These are phyloP conservation scores for Coemansia sp. DNA, from an alignment of 371 early-diverging fungal genomes.

Conservation along the genomic window DNA sequence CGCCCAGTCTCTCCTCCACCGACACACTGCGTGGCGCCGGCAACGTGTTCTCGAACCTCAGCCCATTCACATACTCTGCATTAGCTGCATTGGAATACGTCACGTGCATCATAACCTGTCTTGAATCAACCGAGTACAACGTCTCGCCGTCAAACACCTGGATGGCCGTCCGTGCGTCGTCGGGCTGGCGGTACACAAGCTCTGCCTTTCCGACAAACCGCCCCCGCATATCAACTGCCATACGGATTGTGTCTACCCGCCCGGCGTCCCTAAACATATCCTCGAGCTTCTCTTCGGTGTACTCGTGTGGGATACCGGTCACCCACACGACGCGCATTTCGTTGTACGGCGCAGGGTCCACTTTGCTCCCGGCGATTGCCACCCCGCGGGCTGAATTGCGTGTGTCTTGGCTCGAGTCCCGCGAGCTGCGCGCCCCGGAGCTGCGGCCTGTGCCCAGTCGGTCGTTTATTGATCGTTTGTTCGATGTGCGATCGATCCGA, in stretches of 20 bases:
- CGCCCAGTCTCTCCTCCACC: slow-evolving; percentile 9
- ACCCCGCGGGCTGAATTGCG: slow-evolving; percentile 11
- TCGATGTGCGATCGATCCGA: neutral
- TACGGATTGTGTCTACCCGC: slow-evolving; percentile 36
- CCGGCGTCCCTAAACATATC: slow-evolving; percentile 35
- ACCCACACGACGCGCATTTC: slow-evolving; percentile 40
- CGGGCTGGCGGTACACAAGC: slow-evolving; percentile 34
- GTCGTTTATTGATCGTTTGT: slow-evolving; percentile 23
- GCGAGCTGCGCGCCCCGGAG: neutral
- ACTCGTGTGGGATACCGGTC: slow-evolving; percentile 27
- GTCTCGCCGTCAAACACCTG: slow-evolving; percentile 48
- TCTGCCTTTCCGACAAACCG: slow-evolving; percentile 43
- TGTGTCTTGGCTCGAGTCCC: neutral
- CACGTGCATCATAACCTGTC: slow-evolving; percentile 18
- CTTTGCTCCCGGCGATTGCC: slow-evolving; percentile 25
- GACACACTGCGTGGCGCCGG: slow-evolving; percentile 16
- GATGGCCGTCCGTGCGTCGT: slow-evolving; percentile 47
- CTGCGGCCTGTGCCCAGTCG: slow-evolving; percentile 25
- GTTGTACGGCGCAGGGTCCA: slow-evolving; percentile 31
- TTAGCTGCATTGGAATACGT: slow-evolving; percentile 21
- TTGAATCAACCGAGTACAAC: slow-evolving; percentile 28
- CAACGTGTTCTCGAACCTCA: slow-evolving; percentile 30
- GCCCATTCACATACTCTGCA: slow-evolving; percentile 16
- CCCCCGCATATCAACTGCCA: slow-evolving; percentile 30
- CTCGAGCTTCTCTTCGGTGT: slow-evolving; percentile 33